Percentiles rank a stretch among this genome's conserved stretches.
These are phyloP conservation scores for Plantago elongata DNA, from an alignment of 257 asterid genomes.

Conservation along the genomic window DNA sequence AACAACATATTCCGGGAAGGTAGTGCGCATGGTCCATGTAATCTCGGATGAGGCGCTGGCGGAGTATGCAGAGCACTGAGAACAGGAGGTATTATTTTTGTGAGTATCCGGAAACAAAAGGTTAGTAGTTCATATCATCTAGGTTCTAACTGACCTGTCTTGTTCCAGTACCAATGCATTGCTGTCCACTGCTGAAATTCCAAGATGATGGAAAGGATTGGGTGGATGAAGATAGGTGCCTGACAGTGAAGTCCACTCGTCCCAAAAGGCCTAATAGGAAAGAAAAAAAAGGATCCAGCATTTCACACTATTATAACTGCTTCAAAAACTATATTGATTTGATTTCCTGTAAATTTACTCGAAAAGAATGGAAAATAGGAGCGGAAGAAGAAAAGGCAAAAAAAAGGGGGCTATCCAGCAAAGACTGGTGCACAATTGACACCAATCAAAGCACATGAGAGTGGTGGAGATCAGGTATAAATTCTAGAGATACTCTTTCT, in stretches of 20 bases:
- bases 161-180: conserved; percentile 66
- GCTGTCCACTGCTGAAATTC: conserved; percentile 52
- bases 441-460: too few species aligned
- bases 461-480: too few species aligned
- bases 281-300: background rate
- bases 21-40: conserved; percentile 88
- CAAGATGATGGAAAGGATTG: conserved; percentile 56
- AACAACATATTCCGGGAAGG: conserved; percentile 97
- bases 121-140: background rate
- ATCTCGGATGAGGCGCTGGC: conserved; percentile 84
- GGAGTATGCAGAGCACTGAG: conserved; percentile 80
- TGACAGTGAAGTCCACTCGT: conserved; percentile 92
- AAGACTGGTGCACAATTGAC: too few species aligned
- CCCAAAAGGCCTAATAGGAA: conserved; percentile 68
- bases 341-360: too few species aligned
- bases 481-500: too few species aligned
- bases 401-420: too few species aligned
- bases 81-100: conserved; percentile 12
- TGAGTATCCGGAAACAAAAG: conserved; percentile 15
- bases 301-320: conserved; percentile 9
- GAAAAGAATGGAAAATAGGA: too few species aligned
- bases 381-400: too few species aligned
- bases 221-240: conserved; percentile 82
- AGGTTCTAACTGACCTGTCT: conserved; percentile 48
- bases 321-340: background rate